Evolutionary conservation across 108 stramenopile genomes (phyloP).

Genomic region (Pseudonitzschia multiseries): DNA sequence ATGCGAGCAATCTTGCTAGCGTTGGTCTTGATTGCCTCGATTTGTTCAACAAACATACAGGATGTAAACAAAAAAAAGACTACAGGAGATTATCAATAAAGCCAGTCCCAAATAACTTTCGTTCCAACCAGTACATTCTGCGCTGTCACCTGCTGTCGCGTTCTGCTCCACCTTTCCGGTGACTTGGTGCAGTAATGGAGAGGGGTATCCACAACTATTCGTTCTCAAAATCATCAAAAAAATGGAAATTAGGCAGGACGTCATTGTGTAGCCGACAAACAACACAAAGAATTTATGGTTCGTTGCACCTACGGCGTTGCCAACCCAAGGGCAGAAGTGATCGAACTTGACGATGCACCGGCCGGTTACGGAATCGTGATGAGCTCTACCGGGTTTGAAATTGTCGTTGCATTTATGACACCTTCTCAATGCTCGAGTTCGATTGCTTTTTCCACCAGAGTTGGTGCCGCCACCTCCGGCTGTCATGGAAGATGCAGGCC

Average conservation of each 20-base stretch:
- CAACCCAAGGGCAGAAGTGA: slow-evolving; percentile 89
- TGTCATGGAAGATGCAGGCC: slow-evolving; percentile 23
- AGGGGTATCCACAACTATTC: slow-evolving; percentile 48
- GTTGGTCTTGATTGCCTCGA: slow-evolving; percentile 85
- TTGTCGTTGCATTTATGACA: slow-evolving; percentile 82
- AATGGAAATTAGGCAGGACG: slow-evolving; percentile 71
- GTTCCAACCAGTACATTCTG: slow-evolving; percentile 37
- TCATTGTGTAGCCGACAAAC: slow-evolving; percentile 91
- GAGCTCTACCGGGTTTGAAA: slow-evolving; percentile 79
- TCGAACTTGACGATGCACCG: slow-evolving; percentile 77
- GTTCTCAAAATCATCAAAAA: slow-evolving; percentile 60
- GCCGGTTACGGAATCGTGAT: slow-evolving; percentile 87
- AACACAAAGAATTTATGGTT: slow-evolving; percentile 95
- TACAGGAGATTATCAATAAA: slow-evolving; percentile 52
- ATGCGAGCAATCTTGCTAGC: slow-evolving; percentile 91
- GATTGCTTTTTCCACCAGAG: neutral
- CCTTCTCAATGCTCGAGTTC: slow-evolving; percentile 54
- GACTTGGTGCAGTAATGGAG: slow-evolving; percentile 1
- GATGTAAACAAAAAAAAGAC: slow-evolving; percentile 94
- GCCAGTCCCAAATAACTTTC: slow-evolving; percentile 29
- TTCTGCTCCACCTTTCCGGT: neutral
- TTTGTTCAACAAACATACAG: slow-evolving; percentile 94
- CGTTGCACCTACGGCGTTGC: slow-evolving; percentile 94
- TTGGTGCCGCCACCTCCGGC: slow-evolving; percentile 6
- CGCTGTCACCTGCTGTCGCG: neutral